These are phyloP conservation scores for Pulveroboletus sp. DNA, from an alignment of 768 basidiomycete species.

Conservation along the genomic window DNA sequence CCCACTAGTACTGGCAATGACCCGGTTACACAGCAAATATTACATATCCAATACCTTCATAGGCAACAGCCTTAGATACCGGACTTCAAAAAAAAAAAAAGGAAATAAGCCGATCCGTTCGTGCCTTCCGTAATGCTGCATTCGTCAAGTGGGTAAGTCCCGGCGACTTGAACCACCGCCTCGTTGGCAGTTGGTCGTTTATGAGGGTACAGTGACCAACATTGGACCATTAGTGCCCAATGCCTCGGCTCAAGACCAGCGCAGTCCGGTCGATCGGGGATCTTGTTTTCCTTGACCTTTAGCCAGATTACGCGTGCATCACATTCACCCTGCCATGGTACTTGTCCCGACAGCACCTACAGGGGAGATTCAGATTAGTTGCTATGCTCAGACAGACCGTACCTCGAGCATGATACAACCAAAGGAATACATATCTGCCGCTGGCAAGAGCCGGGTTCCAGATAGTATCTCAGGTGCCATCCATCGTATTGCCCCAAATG, in stretches of 20 bases:
- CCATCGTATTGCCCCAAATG: not conserved
- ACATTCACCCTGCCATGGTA: not conserved
- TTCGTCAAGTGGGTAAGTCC: not conserved
- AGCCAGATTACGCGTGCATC: not conserved
- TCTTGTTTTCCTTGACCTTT: constrained; percentile 1
- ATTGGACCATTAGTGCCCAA: not conserved
- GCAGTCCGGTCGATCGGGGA: not conserved
- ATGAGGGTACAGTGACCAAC: not conserved
- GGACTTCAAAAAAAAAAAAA: not conserved
- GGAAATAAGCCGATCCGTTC: too few relatives aligned
- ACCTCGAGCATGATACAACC: constrained; percentile 1
- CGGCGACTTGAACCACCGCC: not conserved
- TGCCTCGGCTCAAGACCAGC: not conserved
- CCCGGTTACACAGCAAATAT: too few relatives aligned
- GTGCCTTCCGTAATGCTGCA: not conserved
- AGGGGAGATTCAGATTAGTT: not conserved
- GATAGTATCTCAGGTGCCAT: not conserved
- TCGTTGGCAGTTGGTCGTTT: not conserved
- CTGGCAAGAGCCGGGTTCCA: not conserved
- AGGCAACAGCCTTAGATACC: too few relatives aligned
- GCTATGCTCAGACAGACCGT: too few relatives aligned
- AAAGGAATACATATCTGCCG: not conserved
- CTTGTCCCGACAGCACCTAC: not conserved
- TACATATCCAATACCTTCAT: too few relatives aligned
- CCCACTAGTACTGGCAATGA: too few relatives aligned